A percentile compares a stretch with the other conserved stretches of the same genome.
Evolutionary conservation across 306 rosid genomes (phyloP).

Genomic region (Lathyrus sativus): DNA sequence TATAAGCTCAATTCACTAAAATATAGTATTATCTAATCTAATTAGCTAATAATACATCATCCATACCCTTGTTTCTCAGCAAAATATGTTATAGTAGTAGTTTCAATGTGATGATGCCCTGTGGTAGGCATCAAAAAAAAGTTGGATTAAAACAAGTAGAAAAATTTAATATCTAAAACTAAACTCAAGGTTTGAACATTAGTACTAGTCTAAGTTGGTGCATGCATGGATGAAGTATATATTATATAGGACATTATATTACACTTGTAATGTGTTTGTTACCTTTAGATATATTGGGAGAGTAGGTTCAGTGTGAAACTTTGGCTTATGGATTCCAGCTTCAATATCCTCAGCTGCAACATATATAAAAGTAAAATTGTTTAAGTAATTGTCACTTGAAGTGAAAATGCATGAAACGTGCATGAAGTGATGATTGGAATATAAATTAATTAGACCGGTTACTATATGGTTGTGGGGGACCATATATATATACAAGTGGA

Average conservation of each 20-base stretch:
- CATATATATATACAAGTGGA: slow-evolving; percentile 29
- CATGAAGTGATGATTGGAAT: slow-evolving; percentile 24
- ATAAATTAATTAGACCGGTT: slow-evolving; percentile 17
- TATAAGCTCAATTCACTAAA: slow-evolving; percentile 22
- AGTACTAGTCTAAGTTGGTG: slow-evolving; percentile 29
- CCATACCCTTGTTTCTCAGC: slow-evolving; percentile 63
- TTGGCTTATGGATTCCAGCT: slow-evolving; percentile 63
- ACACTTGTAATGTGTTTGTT: slow-evolving; percentile 38
- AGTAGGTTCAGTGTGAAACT: slow-evolving; percentile 83
- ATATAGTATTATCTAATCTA: slow-evolving; percentile 23
- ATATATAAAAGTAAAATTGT: not conserved
- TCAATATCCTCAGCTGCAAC: slow-evolving; percentile 91
- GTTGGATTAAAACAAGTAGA: not conserved
- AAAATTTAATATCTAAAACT: not conserved
- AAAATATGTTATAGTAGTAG: slow-evolving; percentile 38
- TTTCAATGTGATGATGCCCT: slow-evolving; percentile 31
- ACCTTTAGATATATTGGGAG: slow-evolving; percentile 90
- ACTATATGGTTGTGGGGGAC: slow-evolving; percentile 3
- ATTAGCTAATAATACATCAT: slow-evolving; percentile 32
- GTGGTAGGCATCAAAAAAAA: slow-evolving; percentile 38
- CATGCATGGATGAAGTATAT: slow-evolving; percentile 23
- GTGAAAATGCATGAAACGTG: not conserved
- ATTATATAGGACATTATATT: not conserved
- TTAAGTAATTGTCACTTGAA: no score
- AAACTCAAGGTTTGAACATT: slow-evolving; percentile 37